These are phyloP conservation scores for Penicillium palitans DNA, from an alignment of 2,329 filamentous ascomycete species.

Conservation along the genomic window DNA sequence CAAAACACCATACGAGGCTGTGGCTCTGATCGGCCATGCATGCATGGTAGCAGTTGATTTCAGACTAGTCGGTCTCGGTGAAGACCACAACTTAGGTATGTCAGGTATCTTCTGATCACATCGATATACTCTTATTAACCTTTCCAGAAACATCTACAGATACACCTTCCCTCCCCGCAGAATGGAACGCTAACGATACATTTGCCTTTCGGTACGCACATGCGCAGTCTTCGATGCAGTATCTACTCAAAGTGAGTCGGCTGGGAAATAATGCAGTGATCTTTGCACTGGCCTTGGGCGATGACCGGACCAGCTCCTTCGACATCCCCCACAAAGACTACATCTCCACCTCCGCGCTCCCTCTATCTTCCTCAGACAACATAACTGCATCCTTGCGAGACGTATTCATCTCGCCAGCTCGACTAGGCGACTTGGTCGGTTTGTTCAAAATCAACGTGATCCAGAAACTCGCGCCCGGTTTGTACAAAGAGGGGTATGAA, in stretches of 20 bases:
- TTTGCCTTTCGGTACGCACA: conserved; percentile 87
- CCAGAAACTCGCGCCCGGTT: conserved; percentile 75
- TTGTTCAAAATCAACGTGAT: conserved; percentile 77
- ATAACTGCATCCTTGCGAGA: conserved; percentile 45
- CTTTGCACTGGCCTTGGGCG: conserved; percentile 73
- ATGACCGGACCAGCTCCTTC: conserved; percentile 77
- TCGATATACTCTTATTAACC: neutral
- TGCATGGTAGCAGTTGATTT: conserved; percentile 81
- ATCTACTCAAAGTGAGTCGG: conserved; percentile 76
- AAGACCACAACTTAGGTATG: conserved; percentile 72
- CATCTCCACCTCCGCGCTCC: conserved; percentile 63
- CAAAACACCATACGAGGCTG: conserved; percentile 67
- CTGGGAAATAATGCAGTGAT: conserved; percentile 83
- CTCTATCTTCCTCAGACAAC: conserved; percentile 45
- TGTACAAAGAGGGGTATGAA: conserved; percentile 78
- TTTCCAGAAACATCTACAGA: conserved; percentile 32
- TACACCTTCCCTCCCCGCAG: conserved; percentile 59
- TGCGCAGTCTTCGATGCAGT: conserved; percentile 79
- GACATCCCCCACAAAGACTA: conserved; percentile 75
- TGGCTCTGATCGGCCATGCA: conserved; percentile 81
- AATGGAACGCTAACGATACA: conserved; percentile 75
- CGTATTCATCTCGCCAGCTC: conserved; percentile 71
- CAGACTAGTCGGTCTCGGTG: conserved; percentile 75
- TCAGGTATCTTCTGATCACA: neutral
- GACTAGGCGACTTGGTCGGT: conserved; percentile 68